phyloP scores from a whole-genome alignment of 352 stramenopile species.

The Phytophthora podocarpi region DNA sequence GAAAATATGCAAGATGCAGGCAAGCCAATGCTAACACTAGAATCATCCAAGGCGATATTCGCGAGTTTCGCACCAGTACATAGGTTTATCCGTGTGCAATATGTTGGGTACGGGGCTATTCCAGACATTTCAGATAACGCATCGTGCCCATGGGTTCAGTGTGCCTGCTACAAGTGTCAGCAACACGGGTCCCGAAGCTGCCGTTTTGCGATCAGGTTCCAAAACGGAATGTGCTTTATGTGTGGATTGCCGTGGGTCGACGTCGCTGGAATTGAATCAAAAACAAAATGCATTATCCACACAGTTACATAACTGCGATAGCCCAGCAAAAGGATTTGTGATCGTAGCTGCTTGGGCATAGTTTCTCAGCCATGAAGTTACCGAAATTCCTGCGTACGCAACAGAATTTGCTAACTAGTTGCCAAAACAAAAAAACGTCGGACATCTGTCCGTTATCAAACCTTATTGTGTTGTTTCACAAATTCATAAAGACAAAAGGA shows the following conservation, averaged over 20 bases:
- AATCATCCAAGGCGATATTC: neutral
- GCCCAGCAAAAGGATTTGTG: neutral
- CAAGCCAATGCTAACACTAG: neutral
- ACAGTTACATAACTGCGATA: neutral
- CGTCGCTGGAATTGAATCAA: neutral
- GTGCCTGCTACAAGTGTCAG: neutral
- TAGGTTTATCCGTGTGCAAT: neutral
- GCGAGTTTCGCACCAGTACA: neutral
- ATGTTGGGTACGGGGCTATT: neutral
- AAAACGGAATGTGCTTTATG: neutral
- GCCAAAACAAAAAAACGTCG: no score
- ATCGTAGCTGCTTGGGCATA: neutral
- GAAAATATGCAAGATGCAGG: neutral
- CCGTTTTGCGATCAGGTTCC: neutral
- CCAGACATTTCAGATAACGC: neutral
- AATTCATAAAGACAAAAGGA: no score
- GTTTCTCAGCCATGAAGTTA: no score
- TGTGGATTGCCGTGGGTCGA: neutral
- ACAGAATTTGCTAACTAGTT: no score
- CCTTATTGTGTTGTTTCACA: no score
- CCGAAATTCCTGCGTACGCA: no score
- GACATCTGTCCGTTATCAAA: no score
- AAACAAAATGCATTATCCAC: neutral
- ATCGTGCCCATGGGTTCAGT: neutral
- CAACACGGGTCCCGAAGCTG: neutral